Percentiles rank a stretch among this genome's conserved stretches.
Evolutionary conservation across 1,139 yeast genomes (phyloP).

Genomic region (Taiozyma sp.): DNA sequence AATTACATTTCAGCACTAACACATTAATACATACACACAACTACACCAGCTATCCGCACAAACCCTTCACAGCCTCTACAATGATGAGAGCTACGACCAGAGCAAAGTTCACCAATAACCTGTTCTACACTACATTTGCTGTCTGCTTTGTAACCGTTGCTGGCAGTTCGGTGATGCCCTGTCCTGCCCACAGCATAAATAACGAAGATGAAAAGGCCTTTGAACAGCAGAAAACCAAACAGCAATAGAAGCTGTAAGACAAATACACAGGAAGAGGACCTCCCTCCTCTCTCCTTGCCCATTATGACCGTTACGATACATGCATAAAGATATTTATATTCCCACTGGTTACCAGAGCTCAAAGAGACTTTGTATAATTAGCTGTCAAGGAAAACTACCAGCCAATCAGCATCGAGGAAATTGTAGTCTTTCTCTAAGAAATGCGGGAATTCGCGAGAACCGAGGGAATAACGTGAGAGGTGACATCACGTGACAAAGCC

Average conservation of each 20-base stretch:
- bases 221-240: conserved; percentile 8
- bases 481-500: too few relatives aligned
- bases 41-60: background rate
- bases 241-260: conserved; percentile 3
- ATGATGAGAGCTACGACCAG: conserved; percentile 31
- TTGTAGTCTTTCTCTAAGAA: background rate
- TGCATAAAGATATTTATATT: background rate
- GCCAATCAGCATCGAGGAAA: conserved; percentile 6
- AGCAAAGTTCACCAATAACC: conserved; percentile 30
- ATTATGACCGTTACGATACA: background rate
- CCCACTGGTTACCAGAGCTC: background rate
- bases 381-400: background rate
- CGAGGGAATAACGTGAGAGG: too few relatives aligned
- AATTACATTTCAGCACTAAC: background rate
- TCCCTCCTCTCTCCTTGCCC: background rate
- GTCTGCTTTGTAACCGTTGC: conserved; percentile 36
- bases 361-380: background rate
- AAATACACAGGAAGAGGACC: background rate
- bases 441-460: background rate
- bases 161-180: conserved; percentile 33
- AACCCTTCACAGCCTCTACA: background rate
- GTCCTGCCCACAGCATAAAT: conserved; percentile 35
- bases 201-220: conserved; percentile 27
- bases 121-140: conserved; percentile 33
- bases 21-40: too few relatives aligned